Base-by-base conservation (phyloP, 192 early-diverging fungal genomes). In the Coemansia asiatica region DNA sequence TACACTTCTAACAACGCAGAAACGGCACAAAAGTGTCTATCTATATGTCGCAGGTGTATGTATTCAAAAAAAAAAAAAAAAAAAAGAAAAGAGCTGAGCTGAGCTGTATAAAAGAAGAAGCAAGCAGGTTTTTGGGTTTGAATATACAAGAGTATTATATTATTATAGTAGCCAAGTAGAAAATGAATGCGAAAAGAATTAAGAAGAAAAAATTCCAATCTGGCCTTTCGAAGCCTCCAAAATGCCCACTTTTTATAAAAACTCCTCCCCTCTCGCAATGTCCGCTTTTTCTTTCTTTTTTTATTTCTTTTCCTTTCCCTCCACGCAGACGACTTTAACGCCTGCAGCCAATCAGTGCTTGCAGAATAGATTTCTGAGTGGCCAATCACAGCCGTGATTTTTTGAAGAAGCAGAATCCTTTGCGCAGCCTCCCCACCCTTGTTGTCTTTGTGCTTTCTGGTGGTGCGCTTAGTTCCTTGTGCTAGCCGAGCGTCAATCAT, bases 301-400 rank as follows among this genome's bases (percentile, higher is more conserved):
- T 57, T 65, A n/a, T 65, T 40, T 22, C 21, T 51, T 56, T 53
- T 63, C 44, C 62, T 64, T 26, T 33, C 64, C 57, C 48, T 23
- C 66, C 58, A 56, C 65, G 66, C 72, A 68, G 40, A 62, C 64
- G 63, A 44, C 71, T 61, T 61, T 61, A 36, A 19, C 58, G 49
- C 51, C 23, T 65, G 63, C 67, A 61, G 72, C 67, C 72, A 67
- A 69, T 75, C 67, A 75, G 22, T 50, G 66, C 66, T 27, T 65
- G 72, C 72, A 68, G 66, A 50, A 68, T 53, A 57, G 8, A 26
- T 54, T 60, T 49, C 26, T 35, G 6, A 21, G 19, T 31, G 28
- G 66, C 73, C 73, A 75, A 75, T 75, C 67, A 55, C 57, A 59
- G 23, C 10, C 27, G 50, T 66, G 73, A 66, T 75, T 69, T 75